Evolutionary conservation across 169 alveolate genomes (phyloP).

Genomic region (Nephromyces sp.): DNA sequence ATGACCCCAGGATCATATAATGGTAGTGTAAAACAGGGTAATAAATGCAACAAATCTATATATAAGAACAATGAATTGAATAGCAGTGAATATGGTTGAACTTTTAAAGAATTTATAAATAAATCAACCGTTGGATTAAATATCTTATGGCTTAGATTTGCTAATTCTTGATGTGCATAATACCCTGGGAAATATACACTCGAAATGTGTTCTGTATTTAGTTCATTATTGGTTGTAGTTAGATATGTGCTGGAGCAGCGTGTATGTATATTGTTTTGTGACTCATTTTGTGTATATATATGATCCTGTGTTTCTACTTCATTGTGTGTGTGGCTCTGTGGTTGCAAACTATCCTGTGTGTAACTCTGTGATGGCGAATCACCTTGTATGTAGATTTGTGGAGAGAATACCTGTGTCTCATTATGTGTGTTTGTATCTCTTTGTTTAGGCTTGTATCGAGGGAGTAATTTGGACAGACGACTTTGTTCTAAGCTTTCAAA

Average conservation of each 20-base stretch:
- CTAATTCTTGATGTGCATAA: background rate
- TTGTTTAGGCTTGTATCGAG: background rate
- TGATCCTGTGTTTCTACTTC: background rate
- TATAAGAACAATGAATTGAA: constrained; percentile 25
- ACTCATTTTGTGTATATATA: background rate
- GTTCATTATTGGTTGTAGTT: background rate
- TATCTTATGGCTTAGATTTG: background rate
- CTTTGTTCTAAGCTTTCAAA: background rate
- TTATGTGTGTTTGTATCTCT: background rate
- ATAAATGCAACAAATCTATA: constrained; percentile 31
- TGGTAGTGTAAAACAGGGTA: constrained; percentile 51
- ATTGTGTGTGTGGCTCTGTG: background rate
- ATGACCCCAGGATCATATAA: constrained; percentile 47
- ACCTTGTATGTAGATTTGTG: background rate
- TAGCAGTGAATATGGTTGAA: constrained; percentile 29
- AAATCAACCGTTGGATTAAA: constrained; percentile 45
- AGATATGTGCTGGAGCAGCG: background rate
- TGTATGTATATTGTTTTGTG: background rate
- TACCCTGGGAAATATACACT: background rate
- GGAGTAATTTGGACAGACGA: background rate
- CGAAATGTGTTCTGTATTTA: background rate
- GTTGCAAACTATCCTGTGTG: background rate
- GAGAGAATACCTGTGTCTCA: background rate
- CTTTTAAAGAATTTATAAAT: constrained; percentile 38
- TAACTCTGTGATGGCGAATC: background rate